Conservation (phyloP, 352 stramenopile species). For the Phytopythium montanum region DNA sequence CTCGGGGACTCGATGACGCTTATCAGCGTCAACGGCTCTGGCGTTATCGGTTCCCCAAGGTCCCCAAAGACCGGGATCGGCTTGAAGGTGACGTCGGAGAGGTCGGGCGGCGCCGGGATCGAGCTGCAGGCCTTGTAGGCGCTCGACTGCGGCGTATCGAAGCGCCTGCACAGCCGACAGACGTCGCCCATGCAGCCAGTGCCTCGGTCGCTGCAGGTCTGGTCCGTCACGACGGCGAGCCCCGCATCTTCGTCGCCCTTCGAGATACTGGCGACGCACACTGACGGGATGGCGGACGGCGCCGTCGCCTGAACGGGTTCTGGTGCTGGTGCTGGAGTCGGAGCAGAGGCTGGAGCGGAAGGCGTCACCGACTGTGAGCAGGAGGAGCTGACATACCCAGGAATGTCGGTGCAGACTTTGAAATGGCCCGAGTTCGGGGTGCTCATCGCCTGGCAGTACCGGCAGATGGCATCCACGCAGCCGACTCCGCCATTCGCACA, state of each 20-base stretch:
- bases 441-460: constrained; percentile 3
- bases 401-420: constrained; percentile 6
- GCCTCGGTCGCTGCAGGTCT: constrained; percentile 26
- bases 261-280: not conserved
- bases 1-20: not conserved
- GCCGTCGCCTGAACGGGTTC: not conserved
- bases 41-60: not conserved
- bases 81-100: constrained; percentile 24
- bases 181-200: constrained; percentile 23
- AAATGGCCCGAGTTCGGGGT: constrained; percentile 11
- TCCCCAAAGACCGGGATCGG: constrained; percentile 11
- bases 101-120: constrained; percentile 12
- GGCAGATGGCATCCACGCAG: not conserved
- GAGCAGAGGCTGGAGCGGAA: not conserved
- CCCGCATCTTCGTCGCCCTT: not conserved
- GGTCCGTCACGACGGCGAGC: constrained; percentile 21
- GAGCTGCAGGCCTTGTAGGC: constrained; percentile 18
- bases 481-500: constrained; percentile 3
- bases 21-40: not conserved
- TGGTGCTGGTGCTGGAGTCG: not conserved
- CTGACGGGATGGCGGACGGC: not conserved
- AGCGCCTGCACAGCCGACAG: constrained; percentile 26
- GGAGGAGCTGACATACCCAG: constrained; percentile 10
- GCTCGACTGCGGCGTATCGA: constrained; percentile 20
- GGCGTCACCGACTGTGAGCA: constrained; percentile 10